Evolutionary conservation across 306 rosid genomes (phyloP), one percentile per base, ranked within the genome.

Genomic region (Lathyrus tuberosus): DNA sequence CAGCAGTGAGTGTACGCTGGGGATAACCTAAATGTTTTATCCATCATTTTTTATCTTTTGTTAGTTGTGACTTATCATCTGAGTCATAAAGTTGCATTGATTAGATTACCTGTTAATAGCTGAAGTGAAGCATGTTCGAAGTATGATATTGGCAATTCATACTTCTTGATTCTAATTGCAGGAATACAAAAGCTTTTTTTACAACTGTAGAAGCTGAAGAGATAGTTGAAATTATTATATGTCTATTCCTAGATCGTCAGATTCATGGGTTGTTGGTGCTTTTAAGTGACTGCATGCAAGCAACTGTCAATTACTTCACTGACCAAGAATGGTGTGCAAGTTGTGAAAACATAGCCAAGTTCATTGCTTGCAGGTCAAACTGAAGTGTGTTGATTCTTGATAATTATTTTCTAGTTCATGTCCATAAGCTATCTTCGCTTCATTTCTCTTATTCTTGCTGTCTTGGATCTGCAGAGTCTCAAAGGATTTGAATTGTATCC

Each of bases 121-220:
- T 62, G 52, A 58, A 15, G 37, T 41, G 65, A 16, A 60, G 16
- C 22, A 41, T 46, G 46, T 76, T 20, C 51, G 17, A 74, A 28
- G 43, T 43, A 46, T 52, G 82, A 33, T 24, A 26, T 35, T 43
- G 38, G 59, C 56, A 24, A 54, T 58, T 57, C 52, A 58, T 31
- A 1, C 28, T 80, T 52, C 54, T 60, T 63, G 43, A 62, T 73
- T 78, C 33, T 83, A 62, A 13, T 49, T 79, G 67, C 84, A 93
- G 98, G 89, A 72, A 68, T 74, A 86, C 75, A 76, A 81, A 58
- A 62, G 72, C 86, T 64, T 71, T 86, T 14, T 87, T 84, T 63
- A 82, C 92, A 65, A 54, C 84, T 67, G 76, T 83, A 49, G 98
- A 93, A 82, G 98, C 87, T 16, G 94, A 85, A 85, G 94, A 79